A percentile compares a stretch with the other conserved stretches of the same genome.
Conservation (phyloP, 1,284 basidiomycete genomes). For the Ganoderma lingzhi region DNA sequence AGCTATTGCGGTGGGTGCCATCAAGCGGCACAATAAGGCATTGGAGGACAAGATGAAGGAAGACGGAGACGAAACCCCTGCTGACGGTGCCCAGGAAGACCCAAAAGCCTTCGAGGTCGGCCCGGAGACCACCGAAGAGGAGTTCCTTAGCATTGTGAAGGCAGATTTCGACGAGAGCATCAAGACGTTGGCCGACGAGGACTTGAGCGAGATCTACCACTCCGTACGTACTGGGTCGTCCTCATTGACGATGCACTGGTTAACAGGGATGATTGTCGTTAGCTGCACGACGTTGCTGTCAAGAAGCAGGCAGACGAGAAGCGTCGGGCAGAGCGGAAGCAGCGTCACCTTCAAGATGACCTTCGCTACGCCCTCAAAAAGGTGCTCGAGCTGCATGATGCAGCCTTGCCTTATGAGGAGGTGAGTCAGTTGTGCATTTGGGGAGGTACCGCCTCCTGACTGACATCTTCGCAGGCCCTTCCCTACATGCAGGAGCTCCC, state of each 20-base stretch:
- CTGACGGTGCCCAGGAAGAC: conserved; percentile 33
- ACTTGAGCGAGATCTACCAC: conserved; percentile 68
- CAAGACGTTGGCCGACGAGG: conserved; percentile 57
- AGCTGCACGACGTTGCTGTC: conserved; percentile 78
- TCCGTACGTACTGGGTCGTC: conserved; percentile 59
- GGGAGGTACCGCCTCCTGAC: neutral
- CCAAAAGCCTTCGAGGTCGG: conserved; percentile 56
- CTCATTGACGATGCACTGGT: conserved; percentile 5
- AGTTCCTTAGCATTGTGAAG: conserved; percentile 68
- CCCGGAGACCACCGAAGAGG: conserved; percentile 66
- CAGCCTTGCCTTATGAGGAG: conserved; percentile 80
- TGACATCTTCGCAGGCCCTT: conserved; percentile 57
- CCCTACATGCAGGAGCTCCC: conserved; percentile 81
- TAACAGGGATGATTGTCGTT: conserved; percentile 18
- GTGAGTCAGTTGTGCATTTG: conserved; percentile 48
- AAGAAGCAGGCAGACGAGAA: conserved; percentile 85
- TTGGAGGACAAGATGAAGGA: conserved; percentile 41
- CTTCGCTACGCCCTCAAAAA: conserved; percentile 96
- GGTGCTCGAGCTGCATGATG: conserved; percentile 79
- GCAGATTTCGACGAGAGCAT: conserved; percentile 57
- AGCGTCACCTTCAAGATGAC: conserved; percentile 93
- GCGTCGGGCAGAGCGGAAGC: conserved; percentile 82
- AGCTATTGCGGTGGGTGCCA: conserved; percentile 64
- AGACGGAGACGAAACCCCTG: conserved; percentile 45
- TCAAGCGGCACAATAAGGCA: conserved; percentile 56